Percentiles rank a stretch among this genome's conserved stretches.
phyloP scores from a whole-genome alignment of 208 protist genomes.

The Trichomonas tenax region DNA sequence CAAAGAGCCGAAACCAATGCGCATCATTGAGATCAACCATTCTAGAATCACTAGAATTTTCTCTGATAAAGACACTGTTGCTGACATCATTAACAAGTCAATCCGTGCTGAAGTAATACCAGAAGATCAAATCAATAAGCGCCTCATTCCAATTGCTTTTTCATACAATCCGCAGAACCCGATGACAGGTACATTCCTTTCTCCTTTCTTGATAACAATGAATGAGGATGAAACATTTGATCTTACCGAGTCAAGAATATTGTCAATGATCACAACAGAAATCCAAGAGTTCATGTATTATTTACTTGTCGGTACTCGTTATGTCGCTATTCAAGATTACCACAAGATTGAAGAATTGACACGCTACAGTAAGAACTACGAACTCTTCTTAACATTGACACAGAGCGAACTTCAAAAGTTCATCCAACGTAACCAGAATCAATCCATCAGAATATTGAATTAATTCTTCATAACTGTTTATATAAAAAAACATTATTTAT shows the following conservation, averaged over 20 bases:
- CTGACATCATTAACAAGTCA: too few species aligned
- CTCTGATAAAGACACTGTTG: background rate
- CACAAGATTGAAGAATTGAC: background rate
- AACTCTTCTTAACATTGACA: background rate
- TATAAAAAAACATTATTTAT: too few species aligned
- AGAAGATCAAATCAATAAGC: background rate
- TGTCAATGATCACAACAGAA: background rate
- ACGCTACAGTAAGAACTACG: background rate
- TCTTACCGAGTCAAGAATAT: background rate
- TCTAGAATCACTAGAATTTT: background rate
- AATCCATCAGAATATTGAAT: background rate
- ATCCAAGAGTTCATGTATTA: background rate
- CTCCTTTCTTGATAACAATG: background rate
- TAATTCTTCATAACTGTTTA: background rate
- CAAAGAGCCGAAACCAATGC: background rate
- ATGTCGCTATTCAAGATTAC: background rate
- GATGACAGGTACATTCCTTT: too few species aligned
- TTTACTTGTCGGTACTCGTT: background rate
- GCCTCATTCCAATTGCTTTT: background rate
- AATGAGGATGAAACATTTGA: background rate
- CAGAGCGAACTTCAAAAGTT: background rate
- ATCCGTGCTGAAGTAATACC: background rate
- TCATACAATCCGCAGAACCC: background rate
- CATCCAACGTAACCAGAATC: background rate
- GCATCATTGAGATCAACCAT: background rate